Conservation (phyloP, 768 basidiomycete species). For the Lactifluus rugatus region DNA sequence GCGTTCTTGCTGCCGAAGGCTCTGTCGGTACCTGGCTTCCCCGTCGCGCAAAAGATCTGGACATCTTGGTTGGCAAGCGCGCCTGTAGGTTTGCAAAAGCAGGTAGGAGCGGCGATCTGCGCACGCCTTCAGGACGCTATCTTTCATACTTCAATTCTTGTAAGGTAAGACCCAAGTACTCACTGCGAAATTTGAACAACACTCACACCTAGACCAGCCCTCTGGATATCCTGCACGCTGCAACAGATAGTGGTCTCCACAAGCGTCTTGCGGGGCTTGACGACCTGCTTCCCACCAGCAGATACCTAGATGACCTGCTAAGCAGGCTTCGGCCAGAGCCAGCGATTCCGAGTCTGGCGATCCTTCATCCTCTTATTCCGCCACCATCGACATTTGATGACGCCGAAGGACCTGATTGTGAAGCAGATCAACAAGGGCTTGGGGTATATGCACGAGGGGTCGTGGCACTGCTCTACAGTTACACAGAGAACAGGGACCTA, state of each 20-base stretch:
- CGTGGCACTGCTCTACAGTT: slow-evolving; percentile 43
- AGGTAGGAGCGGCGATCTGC: slow-evolving; percentile 31
- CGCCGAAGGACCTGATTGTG: slow-evolving; percentile 2
- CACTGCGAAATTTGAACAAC: background rate
- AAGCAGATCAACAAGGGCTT: slow-evolving; percentile 43
- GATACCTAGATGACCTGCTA: slow-evolving; percentile 10
- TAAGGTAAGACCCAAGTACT: slow-evolving; percentile 25
- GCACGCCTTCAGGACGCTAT: slow-evolving; percentile 35
- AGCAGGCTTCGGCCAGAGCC: slow-evolving; percentile 36
- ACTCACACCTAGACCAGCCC: slow-evolving; percentile 20
- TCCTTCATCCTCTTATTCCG: slow-evolving; percentile 51
- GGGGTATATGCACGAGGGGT: slow-evolving; percentile 56
- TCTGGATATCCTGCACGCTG: slow-evolving; percentile 20
- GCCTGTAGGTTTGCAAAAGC: slow-evolving; percentile 20
- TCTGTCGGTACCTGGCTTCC: slow-evolving; percentile 15
- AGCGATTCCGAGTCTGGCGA: slow-evolving; percentile 44
- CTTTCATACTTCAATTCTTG: slow-evolving; percentile 27
- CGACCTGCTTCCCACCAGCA: slow-evolving; percentile 29
- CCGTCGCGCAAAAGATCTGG: slow-evolving; percentile 28
- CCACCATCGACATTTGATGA: slow-evolving; percentile 27
- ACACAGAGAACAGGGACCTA: slow-evolving; percentile 49
- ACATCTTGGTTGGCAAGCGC: slow-evolving; percentile 22
- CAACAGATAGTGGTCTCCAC: slow-evolving; percentile 3
- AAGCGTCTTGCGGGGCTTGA: slow-evolving; percentile 35
- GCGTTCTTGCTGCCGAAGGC: slow-evolving; percentile 37